Base-by-base conservation (phyloP, 805 yeast genomes). In the Yarrowia hollandica region DNA sequence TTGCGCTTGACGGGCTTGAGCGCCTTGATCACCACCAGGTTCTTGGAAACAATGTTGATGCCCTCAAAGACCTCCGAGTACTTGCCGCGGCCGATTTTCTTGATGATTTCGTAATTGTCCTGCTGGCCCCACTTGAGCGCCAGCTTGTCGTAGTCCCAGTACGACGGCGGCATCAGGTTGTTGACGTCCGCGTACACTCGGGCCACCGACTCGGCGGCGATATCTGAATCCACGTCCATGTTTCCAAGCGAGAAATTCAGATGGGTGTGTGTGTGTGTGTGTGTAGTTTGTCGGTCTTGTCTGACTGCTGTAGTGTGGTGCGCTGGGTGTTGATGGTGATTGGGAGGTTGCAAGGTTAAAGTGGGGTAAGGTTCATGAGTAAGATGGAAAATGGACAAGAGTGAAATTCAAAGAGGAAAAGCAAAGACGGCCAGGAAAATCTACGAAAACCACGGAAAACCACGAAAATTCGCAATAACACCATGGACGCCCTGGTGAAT, bases 1-100 rank as follows among this genome's bases (percentile, higher is more conserved):
- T 91, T 91, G 76, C 87, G 81, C 73, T 90, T 91, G 21, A 91
- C 96, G 9, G 97, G 97, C 72, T 91, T 91, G 67, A 91, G 77
- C 65, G 90, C 95, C 71, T 91, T 91, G 64, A 91, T 88, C 39
- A 91, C 92, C 67, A 94, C 86, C 39, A 78, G 77, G 60, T 77
- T 79, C 58, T 82, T 83, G 63, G 81, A 81, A 59, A 81, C 76
- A 54, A 88, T 75, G 68, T 88, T 85, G 41, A 85, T 79, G 25
- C 96, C 97, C 69, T 84, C 86, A 70, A 91, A 91, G 26, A 91
- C 97, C 72, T 91, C 97, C n/a, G 95, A 86, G 73, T 90, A 91
- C 75, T 89, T 91, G 22, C 97, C 97, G 60, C 96, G 80, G 12
- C 97, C 97, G 16, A 91, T 85, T 72, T 90, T 89, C 63, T 80